Evolutionary conservation across 768 basidiomycete species (phyloP), one percentile per base, ranked within the genome.

Genomic region (Thelephora ganbajun): DNA sequence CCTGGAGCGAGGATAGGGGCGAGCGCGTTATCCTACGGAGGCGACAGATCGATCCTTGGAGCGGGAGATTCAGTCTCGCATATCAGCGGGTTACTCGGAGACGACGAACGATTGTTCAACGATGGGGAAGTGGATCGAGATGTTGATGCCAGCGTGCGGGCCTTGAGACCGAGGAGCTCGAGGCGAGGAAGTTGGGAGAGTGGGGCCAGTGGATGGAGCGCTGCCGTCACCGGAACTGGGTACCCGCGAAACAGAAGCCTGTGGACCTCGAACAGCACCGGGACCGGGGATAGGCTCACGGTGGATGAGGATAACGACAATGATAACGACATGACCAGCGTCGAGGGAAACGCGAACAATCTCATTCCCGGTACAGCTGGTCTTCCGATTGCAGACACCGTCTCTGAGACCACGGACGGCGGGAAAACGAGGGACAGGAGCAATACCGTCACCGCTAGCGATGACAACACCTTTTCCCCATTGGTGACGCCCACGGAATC

Each of bases 141-240:
- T 55, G 74, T 82, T 14, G 83, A 88, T 54, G 92, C 92, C 1
- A 91, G 87, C 56, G 80, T 96, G 20, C 73, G 91, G 6, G 93
- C 92, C n/a, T 66, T 96, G 55, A 68, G 91, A 51, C 87, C 88
- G 1, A 69, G 91, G 49, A 87, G 86, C 63, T 87, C 86, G 7
- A 72, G 90, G 56, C 70, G 88, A 56, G 84, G 85, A 0, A 93
- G 90, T 57, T 93, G 91, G 86, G 93, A 87, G 55, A 92, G 90
- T 56, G 84, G 83, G 57, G 81, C 76, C 20, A 91, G 86, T 54
- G 74, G 83, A 37, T 93, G 89, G 89, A 90, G 87, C 59, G 88
- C 90, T 5, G 68, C 72, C 51, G 63, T 83, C 26, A 74, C 74
- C 39, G 63, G 55, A 39, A 22, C 71, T 71, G 1, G 51, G 55